These are phyloP conservation scores for Endoconidiophora polonica DNA, from an alignment of 2,329 filamentous ascomycete genomes.

Conservation along the genomic window DNA sequence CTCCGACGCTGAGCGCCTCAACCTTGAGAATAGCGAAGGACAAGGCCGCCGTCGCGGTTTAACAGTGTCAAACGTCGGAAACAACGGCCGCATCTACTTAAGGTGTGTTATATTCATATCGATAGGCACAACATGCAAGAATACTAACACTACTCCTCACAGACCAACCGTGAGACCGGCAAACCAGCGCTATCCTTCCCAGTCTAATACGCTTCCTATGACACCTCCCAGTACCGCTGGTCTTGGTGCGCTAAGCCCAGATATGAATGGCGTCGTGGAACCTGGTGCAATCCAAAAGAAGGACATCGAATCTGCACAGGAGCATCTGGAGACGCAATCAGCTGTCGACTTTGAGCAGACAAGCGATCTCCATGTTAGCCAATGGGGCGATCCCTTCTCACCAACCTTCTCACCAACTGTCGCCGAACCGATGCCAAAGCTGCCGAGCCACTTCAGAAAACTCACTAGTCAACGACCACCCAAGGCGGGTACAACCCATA, in stretches of 20 bases:
- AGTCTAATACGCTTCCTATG: constrained; percentile 41
- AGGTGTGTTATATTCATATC: constrained; percentile 36
- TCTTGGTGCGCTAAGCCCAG: constrained; percentile 29
- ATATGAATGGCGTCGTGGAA: constrained; percentile 1
- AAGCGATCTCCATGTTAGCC: constrained; percentile 20
- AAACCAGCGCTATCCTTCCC: constrained; percentile 44
- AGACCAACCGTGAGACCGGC: constrained; percentile 46
- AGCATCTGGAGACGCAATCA: background rate
- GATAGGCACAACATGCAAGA: background rate
- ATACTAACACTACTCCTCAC: constrained; percentile 4
- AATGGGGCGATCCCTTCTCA: constrained; percentile 4
- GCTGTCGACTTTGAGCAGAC: background rate
- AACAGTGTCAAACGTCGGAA: constrained; percentile 65
- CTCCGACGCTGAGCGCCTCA: constrained; percentile 36
- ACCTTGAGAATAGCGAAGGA: constrained; percentile 40
- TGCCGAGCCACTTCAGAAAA: constrained; percentile 2
- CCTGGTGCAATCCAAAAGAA: constrained; percentile 1
- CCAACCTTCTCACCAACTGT: background rate
- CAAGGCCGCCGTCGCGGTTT: constrained; percentile 38
- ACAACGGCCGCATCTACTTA: constrained; percentile 68
- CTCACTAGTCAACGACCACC: constrained; percentile 3
- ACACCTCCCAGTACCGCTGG: constrained; percentile 43
- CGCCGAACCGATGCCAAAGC: background rate
- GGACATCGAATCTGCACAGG: constrained; percentile 12
- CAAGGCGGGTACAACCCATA: constrained; percentile 23